Evolutionary conservation across 805 yeast species (phyloP), one percentile per base, ranked within the genome.

Genomic region (Candida stauntonica): DNA sequence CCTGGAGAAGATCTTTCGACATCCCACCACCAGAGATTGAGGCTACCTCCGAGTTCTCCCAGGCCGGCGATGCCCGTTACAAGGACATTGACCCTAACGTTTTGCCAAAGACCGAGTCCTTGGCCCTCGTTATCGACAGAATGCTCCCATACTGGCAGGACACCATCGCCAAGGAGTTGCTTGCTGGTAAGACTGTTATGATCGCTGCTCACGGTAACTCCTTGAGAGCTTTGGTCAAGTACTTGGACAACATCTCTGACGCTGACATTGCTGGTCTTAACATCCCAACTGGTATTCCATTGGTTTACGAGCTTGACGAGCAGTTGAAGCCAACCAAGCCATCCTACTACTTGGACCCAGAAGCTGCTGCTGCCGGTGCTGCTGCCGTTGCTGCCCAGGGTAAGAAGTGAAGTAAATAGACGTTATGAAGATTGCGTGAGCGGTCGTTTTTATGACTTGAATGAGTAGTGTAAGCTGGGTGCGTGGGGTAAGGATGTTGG

Each of bases 321-420:
- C 62, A 76, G 60, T 79, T 89, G 70, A 78, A 79, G 70, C 97
- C 97, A 70, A 73, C 81, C 63, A 88, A 88, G 81, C 84, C 87
- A 55, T 80, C 94, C 57, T 87, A 89, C 79, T 89, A 89, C 81
- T 82, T 89, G 70, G 98, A 89, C 73, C 98, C 98, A 60, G 97
- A 87, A 74, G 98, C 97, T 61, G 98, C 98, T 61, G 96, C 89
- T 51, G 96, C 96, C 40, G 98, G 98, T 77, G 98, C 97, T 52
- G 97, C 97, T 62, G 96, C 96, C 45, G 98, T 89, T 57, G 98
- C 97, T 58, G 86, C 86, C 58, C 98, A 89, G 75, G 98, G 98
- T 67, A 78, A 77, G 73, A 75, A 75, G 30, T 28, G 30, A 35
- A 35, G 33, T 35, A 17, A 29, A 21, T 11, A n/a, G 24, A 21